Evolutionary conservation across 345 rosid genomes (phyloP), one percentile per base, ranked within the genome.

Genomic region (Microthlaspi erraticum): DNA sequence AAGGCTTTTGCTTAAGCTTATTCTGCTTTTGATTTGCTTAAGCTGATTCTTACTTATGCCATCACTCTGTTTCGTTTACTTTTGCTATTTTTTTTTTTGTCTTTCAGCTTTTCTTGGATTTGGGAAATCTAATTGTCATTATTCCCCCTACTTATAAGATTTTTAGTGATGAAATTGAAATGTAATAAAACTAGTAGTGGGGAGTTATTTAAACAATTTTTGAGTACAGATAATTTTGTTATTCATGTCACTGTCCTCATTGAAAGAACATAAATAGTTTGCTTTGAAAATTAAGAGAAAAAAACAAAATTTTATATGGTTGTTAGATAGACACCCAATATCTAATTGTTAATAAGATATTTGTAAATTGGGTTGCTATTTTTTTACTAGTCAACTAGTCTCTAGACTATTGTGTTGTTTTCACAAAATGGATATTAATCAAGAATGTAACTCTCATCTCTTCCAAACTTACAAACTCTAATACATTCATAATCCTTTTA

Each of bases 61-160:
- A 51, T 51, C 54, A 51, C 61, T 65, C 65, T 58, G 60, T 57
- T 65, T 65, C 29, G 77, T 58, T 66, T 66, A 73, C 77, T 20
- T 71, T 72, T 66, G 66, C 77, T 20, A 62, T 72, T 60, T n/a
- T 10, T 57, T 9, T 4, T 33, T 5, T 58, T 12, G 13, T 39
- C 31, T 16, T 42, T 13, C 53, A 61, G 54, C 39, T 55, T 64
- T 58, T 58, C 67, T 73, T 66, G 72, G 77, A 73, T 73, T 66
- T 73, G 72, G 66, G 16, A 59, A 65, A 73, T 73, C 77, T 73
- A 73, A 48, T 48, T 29, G 31, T 56, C 31, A 36, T 8, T 34
- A 34, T 36, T 36, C 11, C 10, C 3, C 10, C 3, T 36, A 36
- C 0, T 36, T 2, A 10, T 36, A 10, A 26, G 4, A 26, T 26